These are phyloP conservation scores for Saturnispora quitensis DNA, from an alignment of 805 yeast species.

Conservation along the genomic window DNA sequence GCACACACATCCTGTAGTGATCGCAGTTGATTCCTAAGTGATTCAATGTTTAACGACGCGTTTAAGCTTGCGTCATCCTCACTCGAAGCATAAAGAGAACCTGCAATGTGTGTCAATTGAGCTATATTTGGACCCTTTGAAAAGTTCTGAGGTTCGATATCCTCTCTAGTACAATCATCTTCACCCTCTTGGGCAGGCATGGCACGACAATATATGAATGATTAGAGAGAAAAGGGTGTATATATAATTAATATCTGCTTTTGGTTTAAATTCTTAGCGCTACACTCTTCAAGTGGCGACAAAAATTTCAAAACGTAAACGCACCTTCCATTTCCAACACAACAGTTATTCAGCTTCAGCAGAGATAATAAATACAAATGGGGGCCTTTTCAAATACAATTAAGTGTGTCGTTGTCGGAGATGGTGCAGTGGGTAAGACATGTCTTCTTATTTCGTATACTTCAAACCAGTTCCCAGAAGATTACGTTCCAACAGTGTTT, in stretches of 20 bases:
- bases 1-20: background rate
- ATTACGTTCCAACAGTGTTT: constrained; percentile 97
- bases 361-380: background rate
- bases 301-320: background rate
- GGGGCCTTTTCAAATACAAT: constrained; percentile 30
- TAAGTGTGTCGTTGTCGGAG: constrained; percentile 98
- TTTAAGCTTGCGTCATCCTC: background rate
- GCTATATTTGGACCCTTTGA: background rate
- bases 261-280: background rate
- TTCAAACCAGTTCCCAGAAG: constrained; percentile 94
- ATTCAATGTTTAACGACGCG: background rate
- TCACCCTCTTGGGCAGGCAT: background rate
- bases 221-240: background rate
- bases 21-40: background rate
- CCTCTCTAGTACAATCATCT: background rate
- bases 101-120: background rate
- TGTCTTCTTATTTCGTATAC: constrained; percentile 93
- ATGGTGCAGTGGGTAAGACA: constrained; percentile 99
- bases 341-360: background rate
- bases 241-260: background rate
- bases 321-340: background rate
- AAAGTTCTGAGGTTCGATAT: background rate
- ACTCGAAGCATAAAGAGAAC: background rate
- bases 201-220: background rate
- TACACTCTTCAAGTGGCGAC: background rate